These are phyloP conservation scores for Baorangia bicolor DNA, from an alignment of 768 basidiomycete genomes.

Conservation along the genomic window DNA sequence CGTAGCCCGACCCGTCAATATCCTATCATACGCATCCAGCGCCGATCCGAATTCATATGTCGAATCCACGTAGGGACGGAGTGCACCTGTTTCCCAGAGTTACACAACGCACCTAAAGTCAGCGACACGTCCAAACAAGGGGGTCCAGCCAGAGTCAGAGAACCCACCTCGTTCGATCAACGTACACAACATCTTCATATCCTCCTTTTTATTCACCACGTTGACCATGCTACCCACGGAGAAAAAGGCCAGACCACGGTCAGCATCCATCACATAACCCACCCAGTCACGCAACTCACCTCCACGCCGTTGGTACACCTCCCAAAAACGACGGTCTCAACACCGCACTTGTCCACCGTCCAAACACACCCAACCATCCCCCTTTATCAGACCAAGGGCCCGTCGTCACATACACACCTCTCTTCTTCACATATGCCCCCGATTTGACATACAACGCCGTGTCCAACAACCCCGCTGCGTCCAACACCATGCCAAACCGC, in stretches of 20 bases:
- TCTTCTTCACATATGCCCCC: slow-evolving; percentile 49
- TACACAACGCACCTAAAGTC: neutral
- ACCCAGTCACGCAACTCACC: slow-evolving; percentile 34
- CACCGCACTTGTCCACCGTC: neutral
- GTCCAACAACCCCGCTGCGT: slow-evolving; percentile 53
- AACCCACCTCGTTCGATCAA: slow-evolving; percentile 44
- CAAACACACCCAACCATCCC: slow-evolving; percentile 12
- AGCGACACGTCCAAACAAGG: neutral
- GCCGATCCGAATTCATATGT: slow-evolving; percentile 55
- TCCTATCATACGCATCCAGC: slow-evolving; percentile 58
- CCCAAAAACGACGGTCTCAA: slow-evolving; percentile 51
- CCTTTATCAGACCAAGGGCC: slow-evolving; percentile 43
- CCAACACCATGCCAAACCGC: slow-evolving; percentile 58
- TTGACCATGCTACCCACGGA: slow-evolving; percentile 23
- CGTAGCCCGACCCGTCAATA: slow-evolving; percentile 53
- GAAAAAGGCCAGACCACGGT: neutral
- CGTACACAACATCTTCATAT: slow-evolving; percentile 36
- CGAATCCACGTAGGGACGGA: slow-evolving; percentile 60
- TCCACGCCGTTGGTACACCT: slow-evolving; percentile 46
- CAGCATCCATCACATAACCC: neutral
- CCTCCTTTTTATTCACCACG: slow-evolving; percentile 32
- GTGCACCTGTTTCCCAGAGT: slow-evolving; percentile 35
- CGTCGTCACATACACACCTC: slow-evolving; percentile 52
- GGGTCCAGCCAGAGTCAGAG: neutral
- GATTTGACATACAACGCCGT: slow-evolving; percentile 49